Evolutionary conservation across 768 basidiomycete species (phyloP).

Genomic region (Podaxis sp.): DNA sequence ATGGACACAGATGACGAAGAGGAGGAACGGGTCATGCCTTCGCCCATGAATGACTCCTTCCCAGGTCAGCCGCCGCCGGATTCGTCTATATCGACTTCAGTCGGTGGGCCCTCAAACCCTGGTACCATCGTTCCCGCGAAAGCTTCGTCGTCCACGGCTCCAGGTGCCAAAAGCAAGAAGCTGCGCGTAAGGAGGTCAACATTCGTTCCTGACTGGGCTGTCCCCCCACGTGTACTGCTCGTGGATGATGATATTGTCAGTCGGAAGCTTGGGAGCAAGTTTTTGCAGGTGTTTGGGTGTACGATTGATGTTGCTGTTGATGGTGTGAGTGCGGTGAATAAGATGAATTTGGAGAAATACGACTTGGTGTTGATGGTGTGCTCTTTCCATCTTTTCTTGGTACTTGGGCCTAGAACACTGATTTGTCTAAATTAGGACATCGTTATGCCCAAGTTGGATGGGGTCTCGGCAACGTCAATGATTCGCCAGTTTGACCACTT

Average conservation of each 20-base stretch:
- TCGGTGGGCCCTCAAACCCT: constrained; percentile 14
- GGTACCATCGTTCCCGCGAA: not conserved
- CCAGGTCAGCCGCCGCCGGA: constrained; percentile 8
- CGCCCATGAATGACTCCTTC: constrained; percentile 25
- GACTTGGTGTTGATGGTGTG: constrained; percentile 93
- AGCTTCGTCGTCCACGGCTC: constrained; percentile 2
- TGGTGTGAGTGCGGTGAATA: constrained; percentile 88
- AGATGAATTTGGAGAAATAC: constrained; percentile 96
- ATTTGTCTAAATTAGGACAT: constrained; percentile 64
- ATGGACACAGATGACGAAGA: constrained; percentile 24
- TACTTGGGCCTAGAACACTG: not conserved
- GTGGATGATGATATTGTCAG: constrained; percentile 97
- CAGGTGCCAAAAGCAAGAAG: constrained; percentile 27
- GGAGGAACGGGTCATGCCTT: constrained; percentile 34
- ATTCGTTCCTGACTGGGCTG: constrained; percentile 88
- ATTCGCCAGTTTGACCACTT: constrained; percentile 94
- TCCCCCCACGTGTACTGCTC: constrained; percentile 85
- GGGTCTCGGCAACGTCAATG: constrained; percentile 86
- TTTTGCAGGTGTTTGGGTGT: constrained; percentile 94
- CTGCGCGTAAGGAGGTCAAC: constrained; percentile 73
- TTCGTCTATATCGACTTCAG: constrained; percentile 22
- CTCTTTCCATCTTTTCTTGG: constrained; percentile 21
- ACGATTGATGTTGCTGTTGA: constrained; percentile 93
- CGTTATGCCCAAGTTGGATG: constrained; percentile 89
- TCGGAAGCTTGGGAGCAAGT: constrained; percentile 85